Base-by-base conservation (phyloP, 1,139 yeast species). In the Geotrichum carabidarum region DNA sequence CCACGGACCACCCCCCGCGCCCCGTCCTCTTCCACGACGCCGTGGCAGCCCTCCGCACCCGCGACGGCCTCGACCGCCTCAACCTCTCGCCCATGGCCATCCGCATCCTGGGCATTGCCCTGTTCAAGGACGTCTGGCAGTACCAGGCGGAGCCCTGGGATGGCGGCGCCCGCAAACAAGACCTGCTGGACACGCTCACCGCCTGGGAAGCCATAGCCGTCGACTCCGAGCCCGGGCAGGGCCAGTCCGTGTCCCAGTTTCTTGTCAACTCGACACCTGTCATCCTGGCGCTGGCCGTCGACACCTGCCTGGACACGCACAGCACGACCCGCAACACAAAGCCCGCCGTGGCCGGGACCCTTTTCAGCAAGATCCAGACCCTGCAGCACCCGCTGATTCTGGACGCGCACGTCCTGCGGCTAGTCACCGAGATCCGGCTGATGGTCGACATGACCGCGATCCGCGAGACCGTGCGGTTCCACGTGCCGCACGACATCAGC, bases 141-240 rank as follows among this genome's bases (percentile, higher is more conserved):
- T 46, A 37, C 47, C 40, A 45, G 9, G 42, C 41, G 3, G 49
- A 44, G 44, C 44, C 43, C 12, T 43, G 43, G 48, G 17, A 12
- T 14, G n/a, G 27, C 37, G 32, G 11, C n/a, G 8, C 14, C 18
- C 48, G 48, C 30, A 18, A 38, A 14, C 38, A 31, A 6, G 44
- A 43, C 22, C 48, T 44, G 15, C 37, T 44, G 9, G 32, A 30
- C 27, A 37, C 42, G 7, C 37, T 44, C 12, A 18, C 18, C 31
- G 18, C 58, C 6, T 62, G 62, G 62, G 60, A 59, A 11, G 27
- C 46, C 2, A 48, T 55, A 7, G 58, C 63, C 14, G 50, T 60
- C 7, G 67, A 63, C 48, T 53, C 55, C 3, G 62, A 63, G 32
- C 65, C 67, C 1, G 65, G 65, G 17, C 65, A 61, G 45, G 66